phyloP scores from a whole-genome alignment of 371 early-diverging fungal genomes.

The Mortierella sp. region DNA sequence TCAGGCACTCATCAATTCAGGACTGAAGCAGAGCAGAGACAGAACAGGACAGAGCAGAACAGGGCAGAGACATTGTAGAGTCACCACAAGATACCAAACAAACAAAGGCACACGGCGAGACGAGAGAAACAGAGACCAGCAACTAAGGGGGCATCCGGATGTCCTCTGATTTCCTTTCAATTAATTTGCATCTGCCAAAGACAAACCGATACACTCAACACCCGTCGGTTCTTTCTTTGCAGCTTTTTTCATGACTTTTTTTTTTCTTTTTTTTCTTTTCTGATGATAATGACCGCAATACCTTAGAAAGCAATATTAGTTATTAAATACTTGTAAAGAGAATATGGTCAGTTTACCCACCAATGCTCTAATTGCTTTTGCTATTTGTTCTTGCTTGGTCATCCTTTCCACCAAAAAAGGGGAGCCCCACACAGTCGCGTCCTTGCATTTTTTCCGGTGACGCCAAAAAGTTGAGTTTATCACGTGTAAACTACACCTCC shows the following conservation, averaged over 20 bases:
- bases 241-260: conserved; percentile 16
- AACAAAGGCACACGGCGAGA: too few relatives aligned
- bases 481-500: conserved; percentile 14
- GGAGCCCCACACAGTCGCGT: neutral
- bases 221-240: neutral
- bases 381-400: neutral
- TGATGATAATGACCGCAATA: conserved; percentile 21
- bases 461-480: neutral
- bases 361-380: neutral
- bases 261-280: conserved; percentile 3
- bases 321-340: conserved; percentile 1
- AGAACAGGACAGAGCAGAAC: neutral
- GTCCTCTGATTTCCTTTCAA: neutral
- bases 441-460: neutral
- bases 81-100: neutral
- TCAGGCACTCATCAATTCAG: neutral
- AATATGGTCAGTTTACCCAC: neutral
- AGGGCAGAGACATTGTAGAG: neutral
- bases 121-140: neutral
- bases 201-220: neutral
- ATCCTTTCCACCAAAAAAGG: neutral
- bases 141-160: neutral
- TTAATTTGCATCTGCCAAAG: conserved; percentile 9
- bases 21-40: neutral
- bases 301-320: neutral